These are phyloP conservation scores for Saitozyma sp. DNA, from an alignment of 768 basidiomycete genomes.

Conservation along the genomic window DNA sequence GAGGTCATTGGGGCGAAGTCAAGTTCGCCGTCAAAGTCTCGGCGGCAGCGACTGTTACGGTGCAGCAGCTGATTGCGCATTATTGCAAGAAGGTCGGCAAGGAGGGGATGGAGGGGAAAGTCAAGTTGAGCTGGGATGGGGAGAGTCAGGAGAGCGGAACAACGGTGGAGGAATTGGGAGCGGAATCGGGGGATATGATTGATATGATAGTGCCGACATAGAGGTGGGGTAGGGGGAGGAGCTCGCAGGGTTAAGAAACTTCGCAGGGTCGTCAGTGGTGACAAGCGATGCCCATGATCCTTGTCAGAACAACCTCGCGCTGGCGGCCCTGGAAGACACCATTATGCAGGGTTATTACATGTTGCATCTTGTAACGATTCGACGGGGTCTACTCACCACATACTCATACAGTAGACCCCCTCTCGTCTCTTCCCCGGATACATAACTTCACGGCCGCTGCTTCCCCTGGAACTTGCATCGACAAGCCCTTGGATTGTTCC, in stretches of 20 bases:
- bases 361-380: background rate
- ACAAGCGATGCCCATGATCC: too few species aligned
- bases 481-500: too few species aligned
- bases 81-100: constrained; percentile 9
- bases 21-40: constrained; percentile 3
- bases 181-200: constrained; percentile 19
- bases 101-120: constrained; percentile 2
- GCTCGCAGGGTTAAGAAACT: too few species aligned
- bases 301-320: too few species aligned
- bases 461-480: too few species aligned
- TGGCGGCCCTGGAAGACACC: too few species aligned
- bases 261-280: too few species aligned
- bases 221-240: background rate
- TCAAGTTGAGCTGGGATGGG: constrained; percentile 18
- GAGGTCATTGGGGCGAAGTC: constrained; percentile 12
- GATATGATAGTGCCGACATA: constrained; percentile 11
- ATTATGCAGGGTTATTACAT: background rate
- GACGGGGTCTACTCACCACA: background rate
- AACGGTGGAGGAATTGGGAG: constrained; percentile 13
- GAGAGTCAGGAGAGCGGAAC: constrained; percentile 9
- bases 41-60: background rate
- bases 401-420: too few species aligned
- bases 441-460: too few species aligned
- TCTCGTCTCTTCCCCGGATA: too few species aligned
- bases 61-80: constrained; percentile 1